Evolutionary conservation across 2,329 filamentous ascomycete genomes (phyloP).

Genomic region (Hymenoscyphus linearis): DNA sequence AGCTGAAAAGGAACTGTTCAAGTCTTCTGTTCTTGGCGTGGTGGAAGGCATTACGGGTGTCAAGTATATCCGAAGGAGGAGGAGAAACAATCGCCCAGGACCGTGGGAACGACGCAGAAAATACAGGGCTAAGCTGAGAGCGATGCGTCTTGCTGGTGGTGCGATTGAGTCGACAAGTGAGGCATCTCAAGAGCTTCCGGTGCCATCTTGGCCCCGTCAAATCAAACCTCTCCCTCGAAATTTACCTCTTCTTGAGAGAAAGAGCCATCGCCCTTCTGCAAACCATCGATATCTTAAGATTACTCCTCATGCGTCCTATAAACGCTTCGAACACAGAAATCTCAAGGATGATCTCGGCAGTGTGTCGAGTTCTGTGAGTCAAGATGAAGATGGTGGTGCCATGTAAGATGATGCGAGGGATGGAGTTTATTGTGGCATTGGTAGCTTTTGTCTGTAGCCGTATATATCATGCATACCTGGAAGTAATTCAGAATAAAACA

Average conservation of each 20-base stretch:
- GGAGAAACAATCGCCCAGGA: neutral
- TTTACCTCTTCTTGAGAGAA: neutral
- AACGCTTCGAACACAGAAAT: too few species aligned
- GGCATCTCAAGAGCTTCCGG: neutral
- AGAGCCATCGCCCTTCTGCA: neutral
- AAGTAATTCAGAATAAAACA: too few species aligned
- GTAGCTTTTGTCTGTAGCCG: too few species aligned
- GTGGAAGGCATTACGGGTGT: neutral
- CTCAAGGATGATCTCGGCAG: too few species aligned
- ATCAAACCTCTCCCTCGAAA: too few species aligned
- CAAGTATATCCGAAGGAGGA: neutral
- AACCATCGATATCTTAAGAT: neutral
- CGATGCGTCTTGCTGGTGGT: neutral
- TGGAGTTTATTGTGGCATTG: too few species aligned
- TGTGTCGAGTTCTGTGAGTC: too few species aligned
- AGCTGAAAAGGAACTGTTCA: neutral
- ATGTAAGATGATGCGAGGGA: too few species aligned
- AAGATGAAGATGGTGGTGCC: too few species aligned
- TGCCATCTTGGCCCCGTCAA: neutral
- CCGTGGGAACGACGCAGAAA: neutral
- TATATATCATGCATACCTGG: too few species aligned
- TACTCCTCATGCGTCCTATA: neutral
- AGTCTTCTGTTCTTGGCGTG: neutral
- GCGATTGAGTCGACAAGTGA: neutral
- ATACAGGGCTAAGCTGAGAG: neutral